Evolutionary conservation across 2,329 filamentous ascomycete species (phyloP), one percentile per base, ranked within the genome.

Genomic region (Magnaporthiopsis incrustans): DNA sequence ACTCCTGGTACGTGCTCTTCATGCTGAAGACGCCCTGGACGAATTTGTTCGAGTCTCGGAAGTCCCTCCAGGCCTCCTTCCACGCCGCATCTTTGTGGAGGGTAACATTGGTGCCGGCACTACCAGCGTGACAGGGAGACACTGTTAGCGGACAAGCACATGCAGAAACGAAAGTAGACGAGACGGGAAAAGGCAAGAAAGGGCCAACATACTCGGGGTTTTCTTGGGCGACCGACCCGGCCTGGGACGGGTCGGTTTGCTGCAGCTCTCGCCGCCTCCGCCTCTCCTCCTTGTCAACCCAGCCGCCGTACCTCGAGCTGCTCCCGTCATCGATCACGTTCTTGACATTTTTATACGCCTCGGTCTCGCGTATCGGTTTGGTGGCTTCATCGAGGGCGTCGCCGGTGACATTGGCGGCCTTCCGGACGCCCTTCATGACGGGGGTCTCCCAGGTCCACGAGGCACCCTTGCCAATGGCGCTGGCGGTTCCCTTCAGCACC

Each of bases 1-100:
- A 98, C 78, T 99, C 95, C 69, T 96, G 89, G 79, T 98, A 98
- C 64, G 88, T 88, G 64, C 85, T 87, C 77, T 94, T 93, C 78
- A 97, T 86, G 73, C 83, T 87, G 78, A 97, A 97, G 67, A 97
- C 79, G 65, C 89, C 88, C 77, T 97, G 94, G 75, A 97, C 91
- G 65, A 97, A 78, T 70, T 89, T 92, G 77, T 89, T 97, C 68
- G 87, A 87, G 75, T 99, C 95, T 67, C 90, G 89, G 85, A 98
- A 99, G 62, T 95, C 90, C 71, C 89, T 87, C 95, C 95, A 99
- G n/a, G 92, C 92, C 76, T 98, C 94, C 78, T 97, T 97, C 92
- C 94, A 98, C 27, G 90, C 91, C 18, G 95, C 89, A 70, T 99
- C 95, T 78, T 99, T 99, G 82, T 99, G 95, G 0, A 99, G 76